These are phyloP conservation scores for Fusarium sp. DNA, from an alignment of 2,329 filamentous ascomycete species.

Conservation along the genomic window DNA sequence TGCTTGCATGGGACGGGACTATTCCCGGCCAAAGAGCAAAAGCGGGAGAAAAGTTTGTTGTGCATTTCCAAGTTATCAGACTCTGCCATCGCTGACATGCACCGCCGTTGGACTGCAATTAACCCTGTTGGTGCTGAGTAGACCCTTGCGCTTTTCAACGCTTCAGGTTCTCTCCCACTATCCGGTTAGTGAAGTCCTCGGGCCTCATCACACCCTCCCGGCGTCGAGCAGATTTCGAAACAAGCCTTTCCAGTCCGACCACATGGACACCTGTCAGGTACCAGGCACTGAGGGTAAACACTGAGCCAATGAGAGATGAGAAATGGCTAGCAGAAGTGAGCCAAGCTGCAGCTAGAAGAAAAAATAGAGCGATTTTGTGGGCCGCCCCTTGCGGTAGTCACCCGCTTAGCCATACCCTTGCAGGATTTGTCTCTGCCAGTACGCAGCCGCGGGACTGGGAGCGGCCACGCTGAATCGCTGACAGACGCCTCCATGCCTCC, in stretches of 20 bases:
- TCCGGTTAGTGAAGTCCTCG: not conserved
- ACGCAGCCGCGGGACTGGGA: slow-evolving; percentile 32
- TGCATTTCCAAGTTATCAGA: no score
- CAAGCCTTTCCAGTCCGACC: slow-evolving; percentile 56
- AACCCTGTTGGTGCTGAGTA: not conserved
- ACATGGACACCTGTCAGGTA: slow-evolving; percentile 60
- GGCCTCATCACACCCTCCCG: slow-evolving; percentile 26
- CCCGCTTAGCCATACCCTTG: slow-evolving; percentile 29
- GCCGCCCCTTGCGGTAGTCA: slow-evolving; percentile 28
- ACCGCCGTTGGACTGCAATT: slow-evolving; percentile 12
- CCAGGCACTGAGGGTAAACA: slow-evolving; percentile 52
- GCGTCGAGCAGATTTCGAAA: slow-evolving; percentile 36
- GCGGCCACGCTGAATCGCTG: slow-evolving; percentile 36
- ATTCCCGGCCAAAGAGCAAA: slow-evolving; percentile 5
- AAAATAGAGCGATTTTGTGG: slow-evolving; percentile 45
- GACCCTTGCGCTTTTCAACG: not conserved
- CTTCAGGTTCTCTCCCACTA: slow-evolving; percentile 16
- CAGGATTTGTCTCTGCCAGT: slow-evolving; percentile 17
- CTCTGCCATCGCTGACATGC: no score
- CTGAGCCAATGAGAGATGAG: slow-evolving; percentile 50
- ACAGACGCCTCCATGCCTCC: slow-evolving; percentile 31
- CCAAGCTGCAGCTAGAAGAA: slow-evolving; percentile 46
- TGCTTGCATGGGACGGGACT: slow-evolving; percentile 36
- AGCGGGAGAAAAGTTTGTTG: no score
- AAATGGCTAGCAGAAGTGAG: slow-evolving; percentile 18